Evolutionary conservation across 768 basidiomycete genomes (phyloP), one percentile per base, ranked within the genome.

Genomic region (Lactifluus pinguis): DNA sequence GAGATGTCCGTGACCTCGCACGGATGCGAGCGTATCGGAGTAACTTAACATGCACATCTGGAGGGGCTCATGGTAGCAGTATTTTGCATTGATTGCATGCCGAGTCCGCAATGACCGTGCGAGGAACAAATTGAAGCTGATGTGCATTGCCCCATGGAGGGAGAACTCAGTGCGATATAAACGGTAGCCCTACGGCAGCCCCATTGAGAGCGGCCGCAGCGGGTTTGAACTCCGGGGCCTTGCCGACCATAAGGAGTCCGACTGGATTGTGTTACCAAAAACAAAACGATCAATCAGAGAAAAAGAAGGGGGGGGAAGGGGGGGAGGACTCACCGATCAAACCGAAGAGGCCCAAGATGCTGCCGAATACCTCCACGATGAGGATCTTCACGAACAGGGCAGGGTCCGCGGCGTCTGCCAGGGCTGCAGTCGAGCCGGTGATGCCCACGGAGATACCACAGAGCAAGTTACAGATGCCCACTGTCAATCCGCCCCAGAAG

Each of bases 401-500:
- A 3, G 95, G 95, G 71, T 98, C 95, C 11, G 95, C 90, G 21
- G 95, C 97, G 71, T 98, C 97, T 11, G 92, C 85, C 38, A 98
- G 76, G 1, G 97, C 97, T 4, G 95, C 95, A 17, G 93, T 98
- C 2, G 94, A 91, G 0, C 97, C 97, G 6, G 92, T 93, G 70
- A 98, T 82, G 42, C 97, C 95, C 50, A 99, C 97, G 14, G 86
- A 90, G 59, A 98, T 74, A 62, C 97, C 97, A 62, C 97, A 98
- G 21, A 99, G 80, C 29, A 98, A 81, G 73, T 98, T 98, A 75
- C 95, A 98, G 4, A 84, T 70, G 15, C 97, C 97, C 32, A 95
- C 95, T 2, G 93, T 94, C 38, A 98, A 76, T 34, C 97, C 97
- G 25, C 94, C 95, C 87, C 95, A 98, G 80, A 99, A 98, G 53